Base-by-base conservation (phyloP, 331 rosid genomes). In the Acacia pycnantha region DNA sequence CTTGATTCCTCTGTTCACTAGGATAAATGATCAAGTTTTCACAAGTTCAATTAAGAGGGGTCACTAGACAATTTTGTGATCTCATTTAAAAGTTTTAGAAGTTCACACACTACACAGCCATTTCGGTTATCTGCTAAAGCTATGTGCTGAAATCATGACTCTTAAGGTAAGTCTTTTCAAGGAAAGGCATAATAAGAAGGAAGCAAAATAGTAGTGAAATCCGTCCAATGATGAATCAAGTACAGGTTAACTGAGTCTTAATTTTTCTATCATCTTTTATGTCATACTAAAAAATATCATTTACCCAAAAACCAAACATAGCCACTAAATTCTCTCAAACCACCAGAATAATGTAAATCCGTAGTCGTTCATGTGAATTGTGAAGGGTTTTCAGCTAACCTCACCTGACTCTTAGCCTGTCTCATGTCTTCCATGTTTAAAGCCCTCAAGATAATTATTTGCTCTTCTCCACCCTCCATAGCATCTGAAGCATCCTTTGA, bases 401-500 rank as follows among this genome's bases (percentile, higher is more conserved):
- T 74, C 76, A 94, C 98, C 90, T 91, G 97, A 84, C 82, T 86
- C 90, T 90, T 95, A 59, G 98, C 95, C 76, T 89, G 92, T 82
- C 80, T 90, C 97, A 95, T 86, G 84, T 95, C 97, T 83, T 95
- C 95, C 98, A 90, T 93, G 86, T 74, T 90, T 82, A 93, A 84
- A 62, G 90, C 66, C 79, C 97, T 90, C 73, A 94, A 85, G 70
- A 51, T 76, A 68, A 90, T 87, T 48, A 48, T 86, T 44, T 8
- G 79, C 31, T 90, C 93, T 74, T 89, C 92, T 82, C 85, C 83
- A 7, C 86, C 90, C 41, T 74, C 79, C 81, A 79, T 87, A 13
- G 84, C 69, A 46, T 78, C 87, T 43, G 95, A 80, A 47, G 80
- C 35, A 66, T 77, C 91, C 81, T 89, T 88, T 11, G 88, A 82